Percentiles rank a stretch among this genome's conserved stretches.
Conservation (phyloP, 768 basidiomycete species). For the Amanita rubescens region DNA sequence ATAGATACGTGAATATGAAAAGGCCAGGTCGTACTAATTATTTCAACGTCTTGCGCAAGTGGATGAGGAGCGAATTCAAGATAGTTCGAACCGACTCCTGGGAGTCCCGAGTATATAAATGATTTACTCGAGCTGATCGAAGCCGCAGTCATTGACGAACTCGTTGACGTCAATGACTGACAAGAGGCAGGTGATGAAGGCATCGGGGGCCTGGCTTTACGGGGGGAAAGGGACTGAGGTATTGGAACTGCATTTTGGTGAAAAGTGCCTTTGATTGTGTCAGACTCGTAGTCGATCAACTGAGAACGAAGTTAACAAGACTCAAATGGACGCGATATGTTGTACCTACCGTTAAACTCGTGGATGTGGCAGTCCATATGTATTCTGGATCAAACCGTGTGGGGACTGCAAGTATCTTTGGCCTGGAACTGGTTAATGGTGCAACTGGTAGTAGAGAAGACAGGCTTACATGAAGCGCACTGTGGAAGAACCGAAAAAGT, state of each 20-base stretch:
- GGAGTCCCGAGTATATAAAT: slow-evolving; percentile 43
- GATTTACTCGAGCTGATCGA: slow-evolving; percentile 23
- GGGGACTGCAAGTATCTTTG: slow-evolving; percentile 52
- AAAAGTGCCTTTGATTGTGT: slow-evolving; percentile 42
- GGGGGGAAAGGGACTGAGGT: slow-evolving; percentile 19
- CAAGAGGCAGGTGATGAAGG: slow-evolving; percentile 9
- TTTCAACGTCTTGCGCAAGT: slow-evolving; percentile 40
- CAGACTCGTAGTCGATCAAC: slow-evolving; percentile 48
- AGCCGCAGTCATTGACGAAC: slow-evolving; percentile 17
- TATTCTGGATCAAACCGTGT: slow-evolving; percentile 58
- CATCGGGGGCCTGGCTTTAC: slow-evolving; percentile 12
- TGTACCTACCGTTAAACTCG: slow-evolving; percentile 40
- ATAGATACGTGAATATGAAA: background rate
- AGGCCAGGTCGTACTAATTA: slow-evolving; percentile 35
- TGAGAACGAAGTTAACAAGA: slow-evolving; percentile 15
- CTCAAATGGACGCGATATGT: background rate
- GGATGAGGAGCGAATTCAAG: slow-evolving; percentile 48
- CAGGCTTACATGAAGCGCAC: slow-evolving; percentile 44
- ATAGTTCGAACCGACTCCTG: slow-evolving; percentile 49
- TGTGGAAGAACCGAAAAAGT: slow-evolving; percentile 50
- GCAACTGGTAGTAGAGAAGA: background rate
- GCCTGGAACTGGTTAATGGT: slow-evolving; percentile 25
- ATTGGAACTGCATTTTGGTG: slow-evolving; percentile 43
- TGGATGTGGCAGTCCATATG: slow-evolving; percentile 50
- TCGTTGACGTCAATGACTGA: slow-evolving; percentile 7